Conservation (phyloP, 2,329 filamentous ascomycete species). For the Cladosporium sp. region DNA sequence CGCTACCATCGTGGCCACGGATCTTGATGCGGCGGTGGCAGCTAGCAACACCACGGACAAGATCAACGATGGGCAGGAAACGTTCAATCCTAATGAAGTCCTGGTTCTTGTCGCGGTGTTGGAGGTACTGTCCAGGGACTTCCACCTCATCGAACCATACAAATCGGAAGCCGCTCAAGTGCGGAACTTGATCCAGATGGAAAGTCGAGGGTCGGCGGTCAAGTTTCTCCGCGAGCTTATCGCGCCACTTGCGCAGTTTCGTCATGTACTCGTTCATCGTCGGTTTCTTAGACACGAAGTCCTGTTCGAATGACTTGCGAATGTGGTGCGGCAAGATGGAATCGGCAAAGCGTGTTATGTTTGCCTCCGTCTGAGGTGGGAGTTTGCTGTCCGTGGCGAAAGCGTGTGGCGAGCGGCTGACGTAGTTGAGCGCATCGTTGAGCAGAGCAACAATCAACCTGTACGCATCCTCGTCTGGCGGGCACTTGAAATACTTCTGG, state of each 20-base stretch:
- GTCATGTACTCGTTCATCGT: conserved; percentile 99
- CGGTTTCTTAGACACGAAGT: conserved; percentile 92
- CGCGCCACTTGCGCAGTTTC: conserved; percentile 91
- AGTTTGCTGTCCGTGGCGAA: conserved; percentile 92
- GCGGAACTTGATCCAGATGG: conserved; percentile 81
- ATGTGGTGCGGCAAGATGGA: conserved; percentile 94
- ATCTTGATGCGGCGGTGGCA: conserved; percentile 94
- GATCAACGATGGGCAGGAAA: conserved; percentile 91
- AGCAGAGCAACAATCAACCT: conserved; percentile 94
- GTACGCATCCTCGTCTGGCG: conserved; percentile 96
- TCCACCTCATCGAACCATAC: conserved; percentile 99
- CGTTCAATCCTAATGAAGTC: conserved; percentile 97
- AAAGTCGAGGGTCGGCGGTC: conserved; percentile 75
- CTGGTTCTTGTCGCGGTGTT: conserved; percentile 98
- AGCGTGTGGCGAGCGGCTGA: conserved; percentile 79
- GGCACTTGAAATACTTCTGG: conserved; percentile 98
- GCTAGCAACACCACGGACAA: conserved; percentile 85
- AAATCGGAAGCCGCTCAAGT: conserved; percentile 93
- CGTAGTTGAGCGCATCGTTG: conserved; percentile 92
- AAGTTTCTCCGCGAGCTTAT: conserved; percentile 96
- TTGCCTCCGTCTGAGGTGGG: conserved; percentile 85
- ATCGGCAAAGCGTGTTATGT: conserved; percentile 95
- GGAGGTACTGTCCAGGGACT: conserved; percentile 92
- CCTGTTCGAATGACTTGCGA: conserved; percentile 92
- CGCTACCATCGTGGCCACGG: conserved; percentile 91